phyloP scores from a whole-genome alignment of 140 eudicot species.

The Senecio squalidus region DNA sequence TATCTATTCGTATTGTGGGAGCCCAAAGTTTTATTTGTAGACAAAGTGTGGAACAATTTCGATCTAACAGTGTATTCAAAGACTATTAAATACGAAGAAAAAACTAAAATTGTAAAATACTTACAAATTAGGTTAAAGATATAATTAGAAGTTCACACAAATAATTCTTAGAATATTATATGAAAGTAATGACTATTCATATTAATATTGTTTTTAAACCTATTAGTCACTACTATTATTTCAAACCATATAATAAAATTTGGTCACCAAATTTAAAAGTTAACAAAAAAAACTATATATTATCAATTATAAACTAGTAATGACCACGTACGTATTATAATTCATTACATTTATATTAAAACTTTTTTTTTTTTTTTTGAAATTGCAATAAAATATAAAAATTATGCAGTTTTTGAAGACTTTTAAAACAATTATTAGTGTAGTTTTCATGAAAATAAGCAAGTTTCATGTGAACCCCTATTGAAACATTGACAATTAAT shows the following conservation, averaged over 20 bases:
- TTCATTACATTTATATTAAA: neutral
- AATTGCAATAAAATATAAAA: neutral
- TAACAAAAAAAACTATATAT: neutral
- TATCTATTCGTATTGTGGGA: too few relatives aligned
- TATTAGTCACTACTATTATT: neutral
- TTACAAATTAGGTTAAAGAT: too few relatives aligned
- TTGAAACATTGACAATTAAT: constrained; percentile 10
- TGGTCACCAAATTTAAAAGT: neutral
- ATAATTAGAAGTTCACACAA: too few relatives aligned
- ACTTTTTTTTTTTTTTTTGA: too few relatives aligned
- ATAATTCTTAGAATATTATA: too few relatives aligned
- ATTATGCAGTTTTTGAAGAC: constrained; percentile 16
- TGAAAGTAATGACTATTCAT: too few relatives aligned
- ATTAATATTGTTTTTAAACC: neutral
- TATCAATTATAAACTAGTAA: neutral
- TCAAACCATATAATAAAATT: neutral
- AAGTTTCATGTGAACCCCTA: constrained; percentile 25
- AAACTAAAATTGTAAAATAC: too few relatives aligned
- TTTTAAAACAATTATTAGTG: constrained; percentile 8
- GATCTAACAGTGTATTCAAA: too few relatives aligned
- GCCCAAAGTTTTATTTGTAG: too few relatives aligned
- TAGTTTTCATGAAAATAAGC: constrained; percentile 24
- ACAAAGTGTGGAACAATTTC: too few relatives aligned
- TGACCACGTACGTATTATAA: constrained; percentile 1
- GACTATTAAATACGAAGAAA: too few relatives aligned